Evolutionary conservation across 257 asterid species (phyloP), one percentile per base, ranked within the genome.

Genomic region (Solanum piurae): DNA sequence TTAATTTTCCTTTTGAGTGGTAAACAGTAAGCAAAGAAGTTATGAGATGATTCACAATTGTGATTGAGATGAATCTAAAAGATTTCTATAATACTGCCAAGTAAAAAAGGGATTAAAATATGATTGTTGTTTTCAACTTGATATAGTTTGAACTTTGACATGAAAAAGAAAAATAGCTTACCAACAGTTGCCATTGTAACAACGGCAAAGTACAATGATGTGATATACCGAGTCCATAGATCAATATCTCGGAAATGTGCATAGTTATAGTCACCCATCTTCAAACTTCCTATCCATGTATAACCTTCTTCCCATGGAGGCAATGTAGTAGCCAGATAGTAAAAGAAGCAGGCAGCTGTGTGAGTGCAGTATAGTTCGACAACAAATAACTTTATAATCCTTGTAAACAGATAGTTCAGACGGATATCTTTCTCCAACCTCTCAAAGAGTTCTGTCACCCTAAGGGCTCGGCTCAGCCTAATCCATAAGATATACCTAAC

Each of bases 171-270:
- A 52, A 88, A 44, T 83, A 87, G 87, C 90, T 84, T 89, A 94
- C 98, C 98, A 72, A 95, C 98, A 68, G 98, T 95, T 18, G 95
- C 98, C 98, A 95, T 94, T 77, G 98, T 95, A 73, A 94, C 94
- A 46, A 95, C 86, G 7, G 98, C 94, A 44, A 95, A 95, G 83
- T 95, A 95, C 13, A 95, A 83, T 1, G 98, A 91, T 2, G 98
- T 95, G 85, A 93, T 79, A 62, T 95, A 95, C 34, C 98, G 96
- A 3, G 92, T 95, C 98, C 98, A 95, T 60, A 95, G 93, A 89
- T 95, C 95, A 44, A 95, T 94, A 12, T 93, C 93, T 86, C 98
- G 86, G 89, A 94, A 95, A 86, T 93, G 82, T 36, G 92, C 25
- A 37, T 94, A 95, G 85, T 90, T 90, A 31, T 91, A 92, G 71